Conservation (phyloP, 441 rosid genomes). For the Syzygium malaccense region DNA sequence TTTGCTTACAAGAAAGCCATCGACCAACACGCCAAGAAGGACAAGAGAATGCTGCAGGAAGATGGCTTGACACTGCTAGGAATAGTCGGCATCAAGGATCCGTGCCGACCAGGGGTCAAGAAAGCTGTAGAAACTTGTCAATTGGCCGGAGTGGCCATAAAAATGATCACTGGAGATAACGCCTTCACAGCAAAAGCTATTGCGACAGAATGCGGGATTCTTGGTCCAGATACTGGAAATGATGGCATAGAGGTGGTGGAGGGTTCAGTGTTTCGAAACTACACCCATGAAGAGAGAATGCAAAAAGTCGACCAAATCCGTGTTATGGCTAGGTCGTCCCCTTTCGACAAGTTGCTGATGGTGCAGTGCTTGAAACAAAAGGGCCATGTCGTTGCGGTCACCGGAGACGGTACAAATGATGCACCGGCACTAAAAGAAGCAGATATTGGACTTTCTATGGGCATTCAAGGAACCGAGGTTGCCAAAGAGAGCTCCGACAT, state of each 20-base stretch:
- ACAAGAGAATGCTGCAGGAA: not conserved
- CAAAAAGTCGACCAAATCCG: not conserved
- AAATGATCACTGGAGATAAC: slow-evolving; percentile 2
- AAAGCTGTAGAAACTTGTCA: not conserved
- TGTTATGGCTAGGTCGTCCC: not conserved
- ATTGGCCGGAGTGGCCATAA: not conserved
- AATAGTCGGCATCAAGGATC: slow-evolving; percentile 1
- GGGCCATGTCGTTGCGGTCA: not conserved
- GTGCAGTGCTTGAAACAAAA: not conserved
- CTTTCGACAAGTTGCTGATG: not conserved
- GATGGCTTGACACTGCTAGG: not conserved
- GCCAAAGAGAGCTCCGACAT: not conserved
- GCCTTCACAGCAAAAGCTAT: not conserved
- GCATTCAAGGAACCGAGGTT: not conserved
- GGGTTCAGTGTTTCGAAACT: not conserved
- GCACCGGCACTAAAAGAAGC: not conserved
- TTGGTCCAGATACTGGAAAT: not conserved
- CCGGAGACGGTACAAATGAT: not conserved
- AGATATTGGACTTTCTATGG: not conserved
- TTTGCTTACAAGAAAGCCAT: not conserved
- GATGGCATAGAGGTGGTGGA: not conserved
- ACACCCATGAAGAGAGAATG: not conserved
- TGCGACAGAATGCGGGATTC: not conserved
- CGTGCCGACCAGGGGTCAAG: not conserved
- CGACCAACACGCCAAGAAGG: not conserved